These are phyloP conservation scores for Hemileia vastatrix DNA, from an alignment of 1,284 basidiomycete species.

Conservation along the genomic window DNA sequence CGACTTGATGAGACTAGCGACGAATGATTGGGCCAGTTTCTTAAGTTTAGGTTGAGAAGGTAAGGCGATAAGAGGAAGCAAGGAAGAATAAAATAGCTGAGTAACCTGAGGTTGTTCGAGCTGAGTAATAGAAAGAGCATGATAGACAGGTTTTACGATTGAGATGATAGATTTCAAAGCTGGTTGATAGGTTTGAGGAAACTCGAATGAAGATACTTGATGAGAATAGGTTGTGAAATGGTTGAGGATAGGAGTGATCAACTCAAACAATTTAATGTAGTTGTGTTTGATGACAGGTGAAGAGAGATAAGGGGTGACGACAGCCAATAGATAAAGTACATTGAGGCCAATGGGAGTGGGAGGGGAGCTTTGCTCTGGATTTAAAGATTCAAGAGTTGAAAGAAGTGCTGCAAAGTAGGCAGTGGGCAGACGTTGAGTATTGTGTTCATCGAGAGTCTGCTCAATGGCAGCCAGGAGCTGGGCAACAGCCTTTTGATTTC, in stretches of 20 bases:
- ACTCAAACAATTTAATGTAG: conserved; percentile 47
- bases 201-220: too few relatives aligned
- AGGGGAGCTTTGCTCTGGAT: conserved; percentile 27
- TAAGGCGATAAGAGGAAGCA: conserved; percentile 60
- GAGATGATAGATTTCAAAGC: conserved; percentile 1
- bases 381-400: conserved; percentile 43
- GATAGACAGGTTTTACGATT: conserved; percentile 11
- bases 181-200: too few relatives aligned
- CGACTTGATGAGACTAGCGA: conserved; percentile 61
- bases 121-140: conserved; percentile 50
- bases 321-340: conserved; percentile 75
- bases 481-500: conserved; percentile 84
- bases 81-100: conserved; percentile 65
- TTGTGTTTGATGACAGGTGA: conserved; percentile 42
- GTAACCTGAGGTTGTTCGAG: conserved; percentile 56
- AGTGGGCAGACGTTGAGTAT: conserved; percentile 59
- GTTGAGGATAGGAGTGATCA: conserved; percentile 1
- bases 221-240: neutral
- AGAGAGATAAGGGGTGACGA: conserved; percentile 63
- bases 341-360: conserved; percentile 74
- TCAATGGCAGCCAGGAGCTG: conserved; percentile 81
- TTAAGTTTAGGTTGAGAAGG: conserved; percentile 91
- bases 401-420: conserved; percentile 76
- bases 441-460: conserved; percentile 69
- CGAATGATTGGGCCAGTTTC: conserved; percentile 74